Evolutionary conservation across 2,329 filamentous ascomycete genomes (phyloP), one percentile per base, ranked within the genome.

Genomic region (Aspergillus neoniger): DNA sequence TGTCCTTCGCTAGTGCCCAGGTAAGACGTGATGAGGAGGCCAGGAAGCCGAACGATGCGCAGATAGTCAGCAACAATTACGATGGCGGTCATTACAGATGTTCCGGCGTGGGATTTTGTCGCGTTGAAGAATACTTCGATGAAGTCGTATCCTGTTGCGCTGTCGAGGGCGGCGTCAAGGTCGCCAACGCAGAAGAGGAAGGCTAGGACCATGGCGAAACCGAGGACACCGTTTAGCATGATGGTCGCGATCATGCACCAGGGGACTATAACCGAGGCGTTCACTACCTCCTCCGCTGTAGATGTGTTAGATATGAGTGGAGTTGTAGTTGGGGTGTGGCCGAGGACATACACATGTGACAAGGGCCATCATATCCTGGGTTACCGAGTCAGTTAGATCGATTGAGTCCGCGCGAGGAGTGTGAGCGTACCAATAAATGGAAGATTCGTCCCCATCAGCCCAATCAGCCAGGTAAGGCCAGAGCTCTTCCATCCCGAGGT

Each of bases 71-170:
- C 5, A 78, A 78, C 54, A 6, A 78, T 65, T 2, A 82, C 73
- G 5, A 82, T 71, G 1, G 78, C 73, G 1, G 79, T 74, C 69
- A 75, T 53, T 5, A 65, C 67, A 3, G 69, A 71, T 2, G 70
- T 67, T 17, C 70, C 70, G 0, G 64, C 64, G 4, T 56, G 64
- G 17, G 56, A 47, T 1, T 65, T 66, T 0, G 66, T 65, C 2
- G 67, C 62, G 4, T 72, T 58, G 15, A 64, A 62, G 38, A 86
- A 82, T 32, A 82, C 78, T 50, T 82, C 78, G 67, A 80, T 75
- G 65, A 81, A 76, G 7, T 82, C 78, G 47, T 78, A 81, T 0
- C 76, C 72, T 1, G 80, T 82, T 0, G 69, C 58, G 2, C 78
- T 76, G 8, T 75, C 69, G 3, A 81, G 69, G 1, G 80, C 71